Evolutionary conservation across 441 rosid species (phyloP), one percentile per base, ranked within the genome.

Genomic region (Pelargonium australe): DNA sequence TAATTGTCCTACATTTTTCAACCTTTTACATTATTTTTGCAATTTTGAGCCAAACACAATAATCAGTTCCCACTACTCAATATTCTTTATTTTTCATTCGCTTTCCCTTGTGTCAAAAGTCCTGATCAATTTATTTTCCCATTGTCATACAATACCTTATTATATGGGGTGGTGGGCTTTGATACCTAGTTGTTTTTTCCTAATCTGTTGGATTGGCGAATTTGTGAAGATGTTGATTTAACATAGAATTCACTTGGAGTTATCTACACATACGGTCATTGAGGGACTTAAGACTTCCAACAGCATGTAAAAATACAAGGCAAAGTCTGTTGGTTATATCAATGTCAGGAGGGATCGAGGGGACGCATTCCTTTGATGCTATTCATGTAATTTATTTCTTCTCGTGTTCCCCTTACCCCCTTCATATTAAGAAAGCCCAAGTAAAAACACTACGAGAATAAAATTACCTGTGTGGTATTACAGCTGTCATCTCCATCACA

Each of bases 391-490:
- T 51, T 9, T 41, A 34, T 28, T 40, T 47, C 19, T 68, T 10
- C 68, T 63, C 6, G 8, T 14, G 44, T 16, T 28, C 41, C n/a
- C 20, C 53, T 10, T 65, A 12, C 16, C 67, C 14, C 17, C 23
- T 65, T 60, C 12, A 62, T 25, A 64, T 34, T 55, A 34, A 4
- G 19, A 23, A 58, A 23, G 45, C 19, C 16, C 1, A 41, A 65
- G 49, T 19, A 68, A 7, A 17, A 31, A 19, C 12, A 16, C 45
- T 25, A 19, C 45, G 70, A 68, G 40, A 65, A 45, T 23, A 23
- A 37, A 68, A 43, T 2, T 83, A 90, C 98, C 96, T 87, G 78
- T 55, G 73, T 12, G 65, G 74, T 70, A 75, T 69, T 73, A 11
- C 20, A 16, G 43, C 64, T 74, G 69, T 64, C 77, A 74, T 78